Base-by-base conservation (phyloP, 129 eudicot species). In the Pittosporum tobira region DNA sequence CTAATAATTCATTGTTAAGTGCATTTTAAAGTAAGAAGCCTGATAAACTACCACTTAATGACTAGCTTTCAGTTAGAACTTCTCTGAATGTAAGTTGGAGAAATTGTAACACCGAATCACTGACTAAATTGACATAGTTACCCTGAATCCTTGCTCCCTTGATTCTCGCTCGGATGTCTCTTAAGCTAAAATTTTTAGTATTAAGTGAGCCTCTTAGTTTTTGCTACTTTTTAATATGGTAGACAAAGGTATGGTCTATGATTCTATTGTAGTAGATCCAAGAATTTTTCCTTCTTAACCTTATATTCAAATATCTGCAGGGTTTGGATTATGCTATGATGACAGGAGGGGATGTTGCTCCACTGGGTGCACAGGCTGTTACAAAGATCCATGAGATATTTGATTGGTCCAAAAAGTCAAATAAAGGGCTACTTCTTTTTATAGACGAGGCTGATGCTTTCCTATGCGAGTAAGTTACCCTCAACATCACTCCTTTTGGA, bases 331-430 rank as follows among this genome's bases (percentile, higher is more conserved):
- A 93, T 77, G 99, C 99, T 56, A 87, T 93, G 99, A 93, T 93
- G 99, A 93, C 99, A n/a, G 99, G 99, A 45, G 99, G 99, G 50
- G 99, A 93, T 75, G 99, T 93, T 64, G 96, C 99, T 72, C 99
- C 99, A 1, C 84, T 93, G 46, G 99, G 99, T 40, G 77, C 96
- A 22, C 96, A 87, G 62, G 99, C 99, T 36, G 99, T 93, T 65
- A 93, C 99, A 34, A 93, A 93, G 67, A 93, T 93, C 45, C 99
- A 93, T 46, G 99, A 93, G 60, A 87, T 93, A 66, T 93, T 93
- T 71, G 99, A 93, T 67, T 93, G 99, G 99, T 75, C 99, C 20
- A 87, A 87, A 62, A 93, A 87, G 72, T 93, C 99, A 34, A 93
- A 73, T 63, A 93, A 77, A 71, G 99, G 99, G 30, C 62, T 93